A percentile compares a stretch with the other conserved stretches of the same genome.
phyloP scores from a whole-genome alignment of 345 rosid species.

The Aethionema arabicum region DNA sequence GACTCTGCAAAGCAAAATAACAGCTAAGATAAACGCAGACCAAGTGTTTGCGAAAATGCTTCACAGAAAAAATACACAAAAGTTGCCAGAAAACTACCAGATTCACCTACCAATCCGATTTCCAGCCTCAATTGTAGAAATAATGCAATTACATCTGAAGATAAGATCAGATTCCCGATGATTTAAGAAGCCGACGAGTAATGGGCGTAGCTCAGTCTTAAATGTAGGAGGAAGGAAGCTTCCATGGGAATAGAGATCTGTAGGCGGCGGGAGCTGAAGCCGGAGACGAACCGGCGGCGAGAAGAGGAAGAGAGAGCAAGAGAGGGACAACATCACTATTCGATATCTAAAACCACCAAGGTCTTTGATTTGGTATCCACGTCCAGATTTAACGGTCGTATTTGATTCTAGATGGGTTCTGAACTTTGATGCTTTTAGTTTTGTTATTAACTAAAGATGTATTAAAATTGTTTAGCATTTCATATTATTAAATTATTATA shows the following conservation, averaged over 20 bases:
- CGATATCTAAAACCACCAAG: conserved; percentile 27
- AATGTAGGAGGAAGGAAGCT: conserved; percentile 27
- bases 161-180: conserved; percentile 22
- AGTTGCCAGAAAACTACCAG: not conserved
- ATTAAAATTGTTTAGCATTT: too few relatives aligned
- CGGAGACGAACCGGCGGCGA: conserved; percentile 28
- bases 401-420: conserved; percentile 25
- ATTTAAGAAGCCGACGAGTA: conserved; percentile 12
- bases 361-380: conserved; percentile 17
- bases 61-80: conserved; percentile 19
- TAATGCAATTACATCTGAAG: conserved; percentile 37
- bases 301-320: conserved; percentile 22
- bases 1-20: conserved; percentile 40
- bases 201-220: conserved; percentile 24
- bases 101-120: conserved; percentile 37
- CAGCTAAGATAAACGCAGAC: conserved; percentile 2
- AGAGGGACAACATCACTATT: conserved; percentile 33
- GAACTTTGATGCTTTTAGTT: too few relatives aligned
- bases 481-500: too few relatives aligned
- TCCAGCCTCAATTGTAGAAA: conserved; percentile 7
- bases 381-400: conserved; percentile 38
- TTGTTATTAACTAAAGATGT: too few relatives aligned
- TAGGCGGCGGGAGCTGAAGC: conserved; percentile 19
- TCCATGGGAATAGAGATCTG: conserved; percentile 21
- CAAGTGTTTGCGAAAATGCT: conserved; percentile 34